Evolutionary conservation across 164 flowering plant genomes (phyloP), one percentile per base, ranked within the genome.

Genomic region (Malania oleifera): DNA sequence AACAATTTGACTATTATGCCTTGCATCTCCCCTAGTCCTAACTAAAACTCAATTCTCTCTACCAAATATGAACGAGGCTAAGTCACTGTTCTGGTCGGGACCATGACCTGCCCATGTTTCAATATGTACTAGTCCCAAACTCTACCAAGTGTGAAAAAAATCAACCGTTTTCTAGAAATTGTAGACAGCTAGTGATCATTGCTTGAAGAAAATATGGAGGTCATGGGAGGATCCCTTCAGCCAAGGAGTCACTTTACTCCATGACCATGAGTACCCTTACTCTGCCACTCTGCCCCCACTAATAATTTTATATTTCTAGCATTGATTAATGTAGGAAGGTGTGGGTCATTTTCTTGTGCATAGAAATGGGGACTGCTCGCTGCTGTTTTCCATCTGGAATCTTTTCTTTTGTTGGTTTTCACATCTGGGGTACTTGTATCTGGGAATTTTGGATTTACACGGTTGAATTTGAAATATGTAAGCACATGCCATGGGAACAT

Each of bases 331-430:
- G 59, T 59, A 58, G 57, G 39, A 50, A 55, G 58, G 12, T 65
- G 73, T 65, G 64, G 63, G 75, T 73, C 73, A 45, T 60, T 73
- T 73, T 70, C 72, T 56, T 60, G 20, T 67, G 54, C 62, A 35
- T 50, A 49, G 41, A 54, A 50, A 62, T 40, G 58, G 45, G 40
- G 65, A 66, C 70, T 14, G 14, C 28, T 67, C 68, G 67, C 45
- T 49, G 49, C 66, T 56, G 40, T 61, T 61, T 18, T 56, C 38
- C 53, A 22, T 39, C 37, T 22, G 47, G 74, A 69, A 64, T 75
- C 72, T 61, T 54, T 68, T 48, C 13, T 14, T 13, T 38, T 58
- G 11, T 24, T 46, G 22, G 41, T 28, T 64, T 55, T 57, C 26
- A 22, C 40, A 44, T 35, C 43, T 65, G 52, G 45, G 44, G 35